Conservation (phyloP, 192 early-diverging fungal genomes). For the Gonapodya sp. region DNA sequence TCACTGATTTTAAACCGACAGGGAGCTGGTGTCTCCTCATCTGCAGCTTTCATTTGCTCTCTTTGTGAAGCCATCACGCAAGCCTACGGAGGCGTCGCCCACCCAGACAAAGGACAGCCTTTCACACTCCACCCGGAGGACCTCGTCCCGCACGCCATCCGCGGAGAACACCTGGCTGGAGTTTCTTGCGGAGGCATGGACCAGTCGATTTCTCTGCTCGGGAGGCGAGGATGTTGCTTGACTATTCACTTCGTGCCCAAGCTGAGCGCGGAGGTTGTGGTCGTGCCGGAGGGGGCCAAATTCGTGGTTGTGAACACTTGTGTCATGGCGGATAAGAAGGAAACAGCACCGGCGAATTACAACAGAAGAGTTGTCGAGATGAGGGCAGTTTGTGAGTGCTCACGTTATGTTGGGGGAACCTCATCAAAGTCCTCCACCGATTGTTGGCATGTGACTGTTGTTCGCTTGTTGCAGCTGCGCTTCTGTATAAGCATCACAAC, state of each 20-base stretch:
- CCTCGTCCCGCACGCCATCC: slow-evolving; percentile 65
- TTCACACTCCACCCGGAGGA: slow-evolving; percentile 37
- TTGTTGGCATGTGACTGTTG: no score
- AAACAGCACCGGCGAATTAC: slow-evolving; percentile 79
- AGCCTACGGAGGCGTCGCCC: slow-evolving; percentile 42
- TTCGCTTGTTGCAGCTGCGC: neutral
- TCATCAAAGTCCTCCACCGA: neutral
- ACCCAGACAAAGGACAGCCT: slow-evolving; percentile 32
- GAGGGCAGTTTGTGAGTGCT: slow-evolving; percentile 53
- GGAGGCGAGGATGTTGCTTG: slow-evolving; percentile 51
- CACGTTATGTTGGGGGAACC: neutral
- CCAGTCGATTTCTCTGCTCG: slow-evolving; percentile 80
- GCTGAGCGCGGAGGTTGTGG: slow-evolving; percentile 20
- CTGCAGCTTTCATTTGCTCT: slow-evolving; percentile 58
- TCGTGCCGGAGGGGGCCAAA: slow-evolving; percentile 49
- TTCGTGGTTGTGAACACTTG: slow-evolving; percentile 89
- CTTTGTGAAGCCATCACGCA: slow-evolving; percentile 27
- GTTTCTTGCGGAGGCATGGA: slow-evolving; percentile 79
- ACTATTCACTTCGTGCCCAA: slow-evolving; percentile 19
- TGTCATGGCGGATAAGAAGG: slow-evolving; percentile 74
- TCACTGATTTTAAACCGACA: neutral
- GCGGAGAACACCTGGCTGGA: slow-evolving; percentile 69
- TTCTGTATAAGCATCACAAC: neutral
- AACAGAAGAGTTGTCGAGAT: slow-evolving; percentile 91
- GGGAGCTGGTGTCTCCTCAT: slow-evolving; percentile 78